phyloP scores from a whole-genome alignment of 257 asterid species.

The Scutellaria minor region DNA sequence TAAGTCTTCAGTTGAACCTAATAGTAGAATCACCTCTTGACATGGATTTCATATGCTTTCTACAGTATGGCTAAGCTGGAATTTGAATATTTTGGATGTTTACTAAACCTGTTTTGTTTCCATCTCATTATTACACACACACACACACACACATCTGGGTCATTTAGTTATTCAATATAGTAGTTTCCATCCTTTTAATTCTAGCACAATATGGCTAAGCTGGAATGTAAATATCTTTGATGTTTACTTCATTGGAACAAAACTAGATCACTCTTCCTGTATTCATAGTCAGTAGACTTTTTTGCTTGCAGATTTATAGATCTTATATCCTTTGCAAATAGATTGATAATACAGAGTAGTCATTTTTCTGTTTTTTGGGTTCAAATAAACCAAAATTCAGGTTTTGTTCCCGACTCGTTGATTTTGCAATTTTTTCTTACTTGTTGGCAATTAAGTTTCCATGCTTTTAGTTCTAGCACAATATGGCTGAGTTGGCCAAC shows the following conservation, averaged over 20 bases:
- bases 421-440: constrained; percentile 2
- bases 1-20: not conserved
- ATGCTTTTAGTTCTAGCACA: not conserved
- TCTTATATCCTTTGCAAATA: too few species aligned
- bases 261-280: not conserved
- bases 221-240: constrained; percentile 8
- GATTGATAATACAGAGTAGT: not conserved
- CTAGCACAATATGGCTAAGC: not conserved
- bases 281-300: too few species aligned
- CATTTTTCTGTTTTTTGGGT: not conserved
- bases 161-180: too few species aligned
- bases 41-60: constrained; percentile 21
- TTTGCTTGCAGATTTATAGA: too few species aligned
- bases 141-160: too few species aligned
- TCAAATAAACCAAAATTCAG: constrained; percentile 13
- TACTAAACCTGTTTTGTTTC: not conserved
- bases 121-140: too few species aligned
- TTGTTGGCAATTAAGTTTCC: not conserved
- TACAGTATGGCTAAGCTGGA: constrained; percentile 2
- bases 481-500: not conserved
- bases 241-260: not conserved
- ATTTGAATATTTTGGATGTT: constrained; percentile 7
- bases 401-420: not conserved
- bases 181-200: too few species aligned
- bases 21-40: constrained; percentile 11